phyloP scores from a whole-genome alignment of 169 alveolate species.

The Amoebophrya sp. region DNA sequence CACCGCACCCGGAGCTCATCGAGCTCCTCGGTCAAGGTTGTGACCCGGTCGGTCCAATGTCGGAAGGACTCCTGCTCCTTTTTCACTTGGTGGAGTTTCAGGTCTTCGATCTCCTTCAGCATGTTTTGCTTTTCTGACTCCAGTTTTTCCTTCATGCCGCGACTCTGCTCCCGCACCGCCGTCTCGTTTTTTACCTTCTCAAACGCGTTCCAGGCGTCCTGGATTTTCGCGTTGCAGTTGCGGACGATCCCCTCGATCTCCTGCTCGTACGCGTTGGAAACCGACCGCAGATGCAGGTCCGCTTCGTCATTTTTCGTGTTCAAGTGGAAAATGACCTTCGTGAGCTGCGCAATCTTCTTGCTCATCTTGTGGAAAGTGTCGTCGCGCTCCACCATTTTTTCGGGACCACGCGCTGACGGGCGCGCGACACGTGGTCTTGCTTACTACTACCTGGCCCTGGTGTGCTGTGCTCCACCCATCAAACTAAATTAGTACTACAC shows the following conservation, averaged over 20 bases:
- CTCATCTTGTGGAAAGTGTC: slow-evolving; percentile 58
- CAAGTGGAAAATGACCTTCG: slow-evolving; percentile 71
- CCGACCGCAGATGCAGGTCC: background rate
- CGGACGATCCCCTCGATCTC: slow-evolving; percentile 62
- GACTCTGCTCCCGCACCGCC: background rate
- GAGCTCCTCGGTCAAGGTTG: background rate
- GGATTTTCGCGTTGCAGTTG: slow-evolving; percentile 61
- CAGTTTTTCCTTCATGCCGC: background rate
- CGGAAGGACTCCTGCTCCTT: slow-evolving; percentile 20
- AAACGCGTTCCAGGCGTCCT: slow-evolving; percentile 55
- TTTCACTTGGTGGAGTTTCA: background rate
- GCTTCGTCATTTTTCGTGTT: slow-evolving; percentile 70
- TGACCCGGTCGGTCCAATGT: background rate
- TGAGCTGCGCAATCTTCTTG: slow-evolving; percentile 72
- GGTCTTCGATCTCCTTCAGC: background rate
- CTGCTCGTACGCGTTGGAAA: slow-evolving; percentile 59
- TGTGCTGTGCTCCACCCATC: too few species aligned
- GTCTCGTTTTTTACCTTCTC: slow-evolving; percentile 46
- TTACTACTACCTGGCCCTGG: too few species aligned
- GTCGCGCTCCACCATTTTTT: background rate
- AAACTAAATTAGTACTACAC: too few species aligned
- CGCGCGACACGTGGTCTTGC: too few species aligned
- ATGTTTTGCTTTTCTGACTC: background rate
- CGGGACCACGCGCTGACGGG: background rate
- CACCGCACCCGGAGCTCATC: background rate